Evolutionary conservation across 1,284 basidiomycete genomes (phyloP).

Genomic region (Rhodotorula sp.): DNA sequence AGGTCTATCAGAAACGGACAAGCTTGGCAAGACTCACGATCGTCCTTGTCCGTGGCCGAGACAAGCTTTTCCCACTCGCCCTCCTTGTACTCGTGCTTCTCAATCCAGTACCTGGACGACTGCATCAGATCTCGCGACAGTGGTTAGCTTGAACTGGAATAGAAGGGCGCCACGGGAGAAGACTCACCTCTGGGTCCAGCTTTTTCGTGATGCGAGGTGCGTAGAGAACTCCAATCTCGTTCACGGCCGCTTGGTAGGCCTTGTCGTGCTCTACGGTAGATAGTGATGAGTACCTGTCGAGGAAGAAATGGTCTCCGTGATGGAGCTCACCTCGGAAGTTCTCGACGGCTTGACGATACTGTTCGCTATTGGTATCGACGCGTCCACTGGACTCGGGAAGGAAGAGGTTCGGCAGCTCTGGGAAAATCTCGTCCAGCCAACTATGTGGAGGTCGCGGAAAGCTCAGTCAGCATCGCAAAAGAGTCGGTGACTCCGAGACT

Average conservation of each 20-base stretch:
- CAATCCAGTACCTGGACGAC: constrained; percentile 24
- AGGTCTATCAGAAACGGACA: background rate
- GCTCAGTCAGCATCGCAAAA: background rate
- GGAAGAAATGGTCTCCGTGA: too few species aligned
- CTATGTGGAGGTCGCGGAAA: background rate
- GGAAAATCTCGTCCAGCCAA: constrained; percentile 23
- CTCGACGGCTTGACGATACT: constrained; percentile 2
- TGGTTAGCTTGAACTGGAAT: too few species aligned
- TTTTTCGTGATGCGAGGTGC: background rate
- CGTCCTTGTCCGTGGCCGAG: background rate
- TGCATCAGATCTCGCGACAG: background rate
- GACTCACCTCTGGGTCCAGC: constrained; percentile 14
- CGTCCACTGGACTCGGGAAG: constrained; percentile 8
- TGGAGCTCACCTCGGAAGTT: background rate
- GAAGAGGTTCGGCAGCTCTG: constrained; percentile 22
- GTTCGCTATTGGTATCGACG: constrained; percentile 1
- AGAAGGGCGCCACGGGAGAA: background rate
- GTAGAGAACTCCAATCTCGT: constrained; percentile 4
- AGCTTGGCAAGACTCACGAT: background rate
- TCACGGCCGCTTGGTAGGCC: too few species aligned
- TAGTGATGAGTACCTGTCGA: background rate
- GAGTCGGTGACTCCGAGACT: background rate
- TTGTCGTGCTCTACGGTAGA: background rate
- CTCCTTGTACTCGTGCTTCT: constrained; percentile 9
- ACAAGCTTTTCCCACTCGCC: constrained; percentile 14